Percentiles rank a stretch among this genome's conserved stretches.
Evolutionary conservation across 768 basidiomycete genomes (phyloP).

Genomic region (Russula abietina): DNA sequence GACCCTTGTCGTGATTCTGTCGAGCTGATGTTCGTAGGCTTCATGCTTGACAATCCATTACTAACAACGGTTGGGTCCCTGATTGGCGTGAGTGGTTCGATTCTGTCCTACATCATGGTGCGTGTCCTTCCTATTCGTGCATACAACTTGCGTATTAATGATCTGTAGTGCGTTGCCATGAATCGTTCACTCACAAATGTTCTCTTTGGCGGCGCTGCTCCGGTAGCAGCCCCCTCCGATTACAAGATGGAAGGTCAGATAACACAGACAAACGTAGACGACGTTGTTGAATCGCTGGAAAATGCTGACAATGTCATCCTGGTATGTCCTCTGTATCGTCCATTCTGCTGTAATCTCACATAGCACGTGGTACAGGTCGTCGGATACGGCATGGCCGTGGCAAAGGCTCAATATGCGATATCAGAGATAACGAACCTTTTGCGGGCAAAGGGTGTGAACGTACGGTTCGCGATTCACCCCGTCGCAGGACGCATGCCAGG

Average conservation of each 20-base stretch:
- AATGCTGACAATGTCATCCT: conserved; percentile 83
- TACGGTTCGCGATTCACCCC: conserved; percentile 84
- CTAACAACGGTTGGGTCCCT: conserved; percentile 79
- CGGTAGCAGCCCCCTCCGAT: conserved; percentile 43
- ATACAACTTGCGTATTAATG: conserved; percentile 11
- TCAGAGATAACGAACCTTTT: conserved; percentile 71
- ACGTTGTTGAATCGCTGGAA: conserved; percentile 68
- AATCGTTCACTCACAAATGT: conserved; percentile 83
- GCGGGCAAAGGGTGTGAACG: conserved; percentile 66
- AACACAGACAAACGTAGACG: conserved; percentile 72
- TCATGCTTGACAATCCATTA: conserved; percentile 85
- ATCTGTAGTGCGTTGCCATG: conserved; percentile 78
- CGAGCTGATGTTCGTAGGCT: conserved; percentile 39
- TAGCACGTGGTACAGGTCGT: conserved; percentile 47
- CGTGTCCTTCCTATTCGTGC: conserved; percentile 22
- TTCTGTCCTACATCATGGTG: conserved; percentile 91
- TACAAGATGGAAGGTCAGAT: conserved; percentile 81
- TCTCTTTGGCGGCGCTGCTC: conserved; percentile 78
- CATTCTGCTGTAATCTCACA: neutral
- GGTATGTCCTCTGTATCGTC: conserved; percentile 34
- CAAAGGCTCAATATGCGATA: conserved; percentile 76
- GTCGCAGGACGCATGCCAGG: conserved; percentile 93
- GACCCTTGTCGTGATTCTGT: neutral
- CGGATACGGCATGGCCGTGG: conserved; percentile 89
- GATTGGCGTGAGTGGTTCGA: conserved; percentile 87